phyloP scores from a whole-genome alignment of 495 filamentous ascomycete species.

The Bacidia rubella region DNA sequence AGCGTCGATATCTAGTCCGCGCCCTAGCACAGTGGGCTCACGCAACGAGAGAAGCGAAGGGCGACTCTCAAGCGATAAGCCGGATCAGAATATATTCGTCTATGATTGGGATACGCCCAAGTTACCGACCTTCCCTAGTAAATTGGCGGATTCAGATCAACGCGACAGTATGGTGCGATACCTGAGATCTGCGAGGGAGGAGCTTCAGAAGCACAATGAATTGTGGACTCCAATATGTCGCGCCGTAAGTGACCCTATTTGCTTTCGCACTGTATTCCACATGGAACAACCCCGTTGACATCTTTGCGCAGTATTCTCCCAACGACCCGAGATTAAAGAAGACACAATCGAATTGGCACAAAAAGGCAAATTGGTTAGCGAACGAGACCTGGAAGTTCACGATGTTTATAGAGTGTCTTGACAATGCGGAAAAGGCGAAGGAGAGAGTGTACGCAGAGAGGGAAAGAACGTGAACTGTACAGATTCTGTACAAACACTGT shows the following conservation, averaged over 20 bases:
- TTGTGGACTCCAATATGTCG: constrained; percentile 71
- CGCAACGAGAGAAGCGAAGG: background rate
- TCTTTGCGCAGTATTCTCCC: constrained; percentile 26
- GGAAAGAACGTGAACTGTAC: background rate
- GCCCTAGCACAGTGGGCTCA: background rate
- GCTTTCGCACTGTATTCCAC: too few species aligned
- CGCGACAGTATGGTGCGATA: background rate
- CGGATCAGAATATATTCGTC: background rate
- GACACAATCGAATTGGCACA: constrained; percentile 93
- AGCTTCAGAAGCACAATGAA: constrained; percentile 61
- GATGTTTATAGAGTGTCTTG: constrained; percentile 80
- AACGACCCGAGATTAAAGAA: constrained; percentile 67
- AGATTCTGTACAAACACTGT: too few species aligned
- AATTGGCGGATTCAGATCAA: background rate
- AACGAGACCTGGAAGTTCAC: constrained; percentile 94
- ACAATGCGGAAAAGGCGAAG: constrained; percentile 42
- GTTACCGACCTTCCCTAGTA: background rate
- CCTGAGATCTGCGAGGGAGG: background rate
- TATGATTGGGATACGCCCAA: background rate
- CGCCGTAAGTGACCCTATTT: constrained; percentile 58
- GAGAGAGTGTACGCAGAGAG: constrained; percentile 36
- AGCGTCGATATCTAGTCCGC: background rate
- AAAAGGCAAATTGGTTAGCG: constrained; percentile 79
- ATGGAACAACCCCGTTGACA: background rate
- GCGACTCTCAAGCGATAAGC: background rate